Conservation (phyloP, 2,329 filamentous ascomycete species). For the Amesomyces nigricolor region DNA sequence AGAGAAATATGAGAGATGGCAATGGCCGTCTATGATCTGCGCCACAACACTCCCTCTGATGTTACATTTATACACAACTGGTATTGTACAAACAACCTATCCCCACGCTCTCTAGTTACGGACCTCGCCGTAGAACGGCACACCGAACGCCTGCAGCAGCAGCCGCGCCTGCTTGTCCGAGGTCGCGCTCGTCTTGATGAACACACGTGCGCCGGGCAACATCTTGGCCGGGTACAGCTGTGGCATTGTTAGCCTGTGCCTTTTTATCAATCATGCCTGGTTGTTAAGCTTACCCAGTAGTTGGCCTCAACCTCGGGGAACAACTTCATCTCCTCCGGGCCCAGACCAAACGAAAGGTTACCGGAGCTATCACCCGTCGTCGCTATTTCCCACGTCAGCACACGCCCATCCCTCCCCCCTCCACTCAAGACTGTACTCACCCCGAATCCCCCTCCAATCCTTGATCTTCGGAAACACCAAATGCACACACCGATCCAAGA, state of each 20-base stretch:
- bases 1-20: not conserved
- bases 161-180: constrained; percentile 81
- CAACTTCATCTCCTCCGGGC: constrained; percentile 65
- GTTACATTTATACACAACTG: constrained; percentile 20
- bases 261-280: not conserved
- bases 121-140: constrained; percentile 67
- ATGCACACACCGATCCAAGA: constrained; percentile 83
- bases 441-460: constrained; percentile 72
- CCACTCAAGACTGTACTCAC: constrained; percentile 27
- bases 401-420: not conserved
- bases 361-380: constrained; percentile 80
- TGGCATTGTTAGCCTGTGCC: constrained; percentile 12
- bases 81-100: constrained; percentile 22
- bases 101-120: constrained; percentile 21
- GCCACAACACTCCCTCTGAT: constrained; percentile 6
- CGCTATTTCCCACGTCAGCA: constrained; percentile 24
- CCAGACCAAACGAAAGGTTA: constrained; percentile 79
- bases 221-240: constrained; percentile 60
- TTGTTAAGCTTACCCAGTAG: constrained; percentile 69
- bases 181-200: constrained; percentile 75
- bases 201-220: constrained; percentile 81
- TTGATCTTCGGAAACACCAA: constrained; percentile 92
- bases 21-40: constrained; percentile 1
- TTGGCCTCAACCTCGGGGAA: constrained; percentile 96
- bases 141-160: constrained; percentile 63